Evolutionary conservation across 768 basidiomycete species (phyloP).

Genomic region (Scleroderma citrinum): DNA sequence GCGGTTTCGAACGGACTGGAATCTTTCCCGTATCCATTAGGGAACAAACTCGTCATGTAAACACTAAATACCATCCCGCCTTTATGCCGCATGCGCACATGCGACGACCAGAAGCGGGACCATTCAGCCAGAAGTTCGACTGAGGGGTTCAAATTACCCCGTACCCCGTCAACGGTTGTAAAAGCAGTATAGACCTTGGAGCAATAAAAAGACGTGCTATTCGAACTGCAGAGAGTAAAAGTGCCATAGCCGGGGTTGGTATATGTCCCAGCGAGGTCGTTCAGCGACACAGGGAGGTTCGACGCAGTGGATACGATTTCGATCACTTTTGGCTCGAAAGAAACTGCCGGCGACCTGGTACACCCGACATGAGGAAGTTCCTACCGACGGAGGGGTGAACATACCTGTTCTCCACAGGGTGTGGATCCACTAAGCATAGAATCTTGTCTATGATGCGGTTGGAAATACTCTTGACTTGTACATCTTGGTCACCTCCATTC

Average conservation of each 20-base stretch:
- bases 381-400: neutral
- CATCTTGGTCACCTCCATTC: slow-evolving; percentile 21
- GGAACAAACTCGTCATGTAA: slow-evolving; percentile 25
- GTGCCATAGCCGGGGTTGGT: slow-evolving; percentile 32
- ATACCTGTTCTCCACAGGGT: slow-evolving; percentile 4
- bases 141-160: neutral
- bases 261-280: slow-evolving; percentile 33
- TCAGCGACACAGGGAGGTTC: slow-evolving; percentile 8
- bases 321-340: neutral
- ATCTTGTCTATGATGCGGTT: slow-evolving; percentile 21
- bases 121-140: slow-evolving; percentile 26
- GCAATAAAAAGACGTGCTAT: slow-evolving; percentile 18
- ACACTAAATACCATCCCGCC: slow-evolving; percentile 17
- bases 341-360: neutral
- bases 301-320: neutral
- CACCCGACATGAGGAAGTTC: neutral
- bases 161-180: slow-evolving; percentile 16
- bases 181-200: slow-evolving; percentile 24
- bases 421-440: slow-evolving; percentile 5
- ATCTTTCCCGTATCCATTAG: slow-evolving; percentile 34
- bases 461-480: slow-evolving; percentile 4
- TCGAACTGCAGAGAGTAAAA: slow-evolving; percentile 31
- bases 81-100: slow-evolving; percentile 26
- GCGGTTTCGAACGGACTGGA: slow-evolving; percentile 26
- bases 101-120: slow-evolving; percentile 32